Evolutionary conservation across 108 stramenopile genomes (phyloP).

Genomic region (Asterionellopsis glacialis): DNA sequence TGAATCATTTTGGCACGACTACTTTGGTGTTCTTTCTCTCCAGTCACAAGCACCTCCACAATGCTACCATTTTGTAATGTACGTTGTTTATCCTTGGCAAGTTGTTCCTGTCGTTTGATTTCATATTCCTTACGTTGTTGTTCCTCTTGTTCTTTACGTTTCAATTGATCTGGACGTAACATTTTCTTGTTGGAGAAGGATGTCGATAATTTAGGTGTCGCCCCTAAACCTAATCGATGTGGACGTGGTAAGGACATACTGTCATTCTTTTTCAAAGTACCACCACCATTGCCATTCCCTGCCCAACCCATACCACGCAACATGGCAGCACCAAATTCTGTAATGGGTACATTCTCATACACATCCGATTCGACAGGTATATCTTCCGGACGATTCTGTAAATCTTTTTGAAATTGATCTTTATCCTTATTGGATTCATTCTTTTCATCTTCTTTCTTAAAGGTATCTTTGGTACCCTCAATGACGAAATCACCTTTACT

Average conservation of each 20-base stretch:
- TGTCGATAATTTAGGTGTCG: conserved; percentile 57
- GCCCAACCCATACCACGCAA: conserved; percentile 91
- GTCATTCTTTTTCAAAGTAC: conserved; percentile 2
- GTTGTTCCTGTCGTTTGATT: conserved; percentile 34
- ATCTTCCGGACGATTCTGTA: neutral
- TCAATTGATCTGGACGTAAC: conserved; percentile 52
- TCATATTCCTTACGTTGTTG: conserved; percentile 49
- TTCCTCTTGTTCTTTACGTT: conserved; percentile 47
- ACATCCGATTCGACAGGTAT: conserved; percentile 17
- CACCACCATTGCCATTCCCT: conserved; percentile 22
- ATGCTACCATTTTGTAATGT: conserved; percentile 78
- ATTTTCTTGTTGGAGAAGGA: conserved; percentile 13
- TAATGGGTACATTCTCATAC: conserved; percentile 63
- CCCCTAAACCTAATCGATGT: conserved; percentile 80
- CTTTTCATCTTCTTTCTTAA: conserved; percentile 8
- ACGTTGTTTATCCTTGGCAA: conserved; percentile 55
- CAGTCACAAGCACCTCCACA: conserved; percentile 29
- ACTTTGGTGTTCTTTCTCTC: conserved; percentile 8
- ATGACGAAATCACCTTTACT: conserved; percentile 1
- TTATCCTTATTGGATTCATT: neutral
- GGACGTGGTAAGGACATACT: conserved; percentile 53
- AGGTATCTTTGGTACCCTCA: neutral
- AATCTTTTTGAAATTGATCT: neutral
- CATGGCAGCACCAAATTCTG: conserved; percentile 86
- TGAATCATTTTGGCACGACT: conserved; percentile 51